These are phyloP conservation scores for Penicillium verhagenii DNA, from an alignment of 495 filamentous ascomycete species.

Conservation along the genomic window DNA sequence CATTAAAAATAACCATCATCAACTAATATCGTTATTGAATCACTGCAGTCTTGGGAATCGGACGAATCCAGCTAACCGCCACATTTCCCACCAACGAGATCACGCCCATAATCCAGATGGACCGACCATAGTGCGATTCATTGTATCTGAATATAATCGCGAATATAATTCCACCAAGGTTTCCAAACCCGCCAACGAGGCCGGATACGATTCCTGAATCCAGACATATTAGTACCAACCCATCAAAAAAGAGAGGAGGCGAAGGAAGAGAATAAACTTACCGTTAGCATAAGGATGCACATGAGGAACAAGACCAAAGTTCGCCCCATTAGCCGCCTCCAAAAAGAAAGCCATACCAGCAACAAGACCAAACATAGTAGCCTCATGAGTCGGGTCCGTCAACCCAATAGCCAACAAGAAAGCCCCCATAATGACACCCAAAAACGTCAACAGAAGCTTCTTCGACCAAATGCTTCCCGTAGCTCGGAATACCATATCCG, in stretches of 20 bases:
- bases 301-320: slow-evolving; percentile 83
- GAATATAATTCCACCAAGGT: slow-evolving; percentile 83
- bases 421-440: slow-evolving; percentile 62
- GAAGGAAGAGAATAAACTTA: slow-evolving; percentile 26
- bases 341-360: slow-evolving; percentile 76
- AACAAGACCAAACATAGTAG: slow-evolving; percentile 75
- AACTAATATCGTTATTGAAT: slow-evolving; percentile 10
- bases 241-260: too few species aligned
- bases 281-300: slow-evolving; percentile 75
- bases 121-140: slow-evolving; percentile 61
- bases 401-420: slow-evolving; percentile 72
- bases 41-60: slow-evolving; percentile 51
- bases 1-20: not conserved
- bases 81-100: slow-evolving; percentile 69
- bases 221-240: not conserved
- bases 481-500: slow-evolving; percentile 67
- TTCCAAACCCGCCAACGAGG: slow-evolving; percentile 74
- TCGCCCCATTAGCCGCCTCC: slow-evolving; percentile 81
- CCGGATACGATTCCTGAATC: slow-evolving; percentile 68
- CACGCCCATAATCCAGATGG: slow-evolving; percentile 81
- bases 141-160: slow-evolving; percentile 82
- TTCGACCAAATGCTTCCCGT: slow-evolving; percentile 69
- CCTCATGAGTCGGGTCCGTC: slow-evolving; percentile 54
- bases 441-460: slow-evolving; percentile 66
- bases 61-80: slow-evolving; percentile 67